These are phyloP conservation scores for Tieghemiomyces parasiticus DNA, from an alignment of 192 early-diverging fungal species.

Conservation along the genomic window DNA sequence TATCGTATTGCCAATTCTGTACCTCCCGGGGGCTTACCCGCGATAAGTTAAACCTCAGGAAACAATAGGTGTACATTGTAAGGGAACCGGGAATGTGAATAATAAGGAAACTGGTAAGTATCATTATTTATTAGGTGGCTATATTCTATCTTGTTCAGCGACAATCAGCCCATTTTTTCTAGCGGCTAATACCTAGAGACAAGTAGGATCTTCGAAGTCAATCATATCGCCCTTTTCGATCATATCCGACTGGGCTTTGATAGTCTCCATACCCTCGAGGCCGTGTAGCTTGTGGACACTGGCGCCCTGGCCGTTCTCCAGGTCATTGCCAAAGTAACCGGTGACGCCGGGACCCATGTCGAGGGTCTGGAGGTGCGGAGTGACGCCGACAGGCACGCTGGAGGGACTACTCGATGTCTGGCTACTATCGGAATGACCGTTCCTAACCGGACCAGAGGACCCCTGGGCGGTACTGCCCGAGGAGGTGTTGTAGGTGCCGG, in stretches of 20 bases:
- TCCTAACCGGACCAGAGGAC: neutral
- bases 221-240: neutral
- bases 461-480: neutral
- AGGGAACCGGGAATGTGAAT: no score
- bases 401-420: neutral
- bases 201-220: constrained; percentile 2
- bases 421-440: neutral
- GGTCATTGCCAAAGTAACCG: neutral
- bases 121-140: no score
- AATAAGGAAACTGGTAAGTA: no score
- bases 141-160: no score
- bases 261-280: constrained; percentile 1
- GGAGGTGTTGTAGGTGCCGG: constrained; percentile 3
- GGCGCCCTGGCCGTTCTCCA: neutral
- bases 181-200: no score
- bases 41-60: no score
- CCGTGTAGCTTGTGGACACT: constrained; percentile 6
- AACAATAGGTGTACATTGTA: no score
- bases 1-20: no score
- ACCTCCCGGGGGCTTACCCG: no score
- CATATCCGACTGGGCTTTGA: neutral
- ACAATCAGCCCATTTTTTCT: no score
- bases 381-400: neutral
- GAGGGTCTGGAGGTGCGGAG: neutral
- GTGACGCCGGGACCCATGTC: constrained; percentile 11